Evolutionary conservation across 768 basidiomycete species (phyloP), one percentile per base, ranked within the genome.

Genomic region (Boletus subparvulus): DNA sequence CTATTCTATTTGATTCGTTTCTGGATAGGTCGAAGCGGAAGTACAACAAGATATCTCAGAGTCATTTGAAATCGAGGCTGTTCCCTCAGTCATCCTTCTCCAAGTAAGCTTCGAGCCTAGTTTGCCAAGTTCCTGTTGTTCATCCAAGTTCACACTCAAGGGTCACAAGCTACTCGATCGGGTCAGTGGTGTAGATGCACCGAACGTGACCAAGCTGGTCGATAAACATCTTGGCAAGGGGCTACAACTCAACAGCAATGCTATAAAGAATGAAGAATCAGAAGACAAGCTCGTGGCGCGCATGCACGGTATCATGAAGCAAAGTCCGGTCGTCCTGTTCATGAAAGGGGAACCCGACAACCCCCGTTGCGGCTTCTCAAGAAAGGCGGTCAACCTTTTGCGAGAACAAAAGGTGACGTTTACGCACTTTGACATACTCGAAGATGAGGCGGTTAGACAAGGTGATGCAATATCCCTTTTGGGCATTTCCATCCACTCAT

Each of bases 31-130:
- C 4, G 90, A 96, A 63, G 94, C 92, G 3, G 92, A 95, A 70
- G 73, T 75, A 16, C 84, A 91, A 59, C 64, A 78, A 14, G 94
- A 95, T 47, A 94, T 99, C 55, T 79, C 93, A 6, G 94, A 97
- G 65, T 92, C 91, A 12, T 98, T 98, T 66, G 88, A 92, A 8
- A 83, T 99, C 57, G 86, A 94, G 63, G 83, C 89, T 19, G 97
- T 98, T 12, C 97, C 97, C 0, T 75, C 86, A 0, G 88, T 94
- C 65, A 69, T 98, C 47, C 72, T 99, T 52, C 83, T 99, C 19
- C 78, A 85, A 60, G 96, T 95, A 59, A 45, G 83, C 64, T 41
- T 35, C 2, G 16, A n/a, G 36, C 37, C 11, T 39, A 24, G 37
- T 42, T 28, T 2, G 4, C 26, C 24, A 9, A 8, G n/a, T 30